Percentiles rank a stretch among this genome's conserved stretches.
phyloP scores from a whole-genome alignment of 2,329 filamentous ascomycete genomes.

The Emericellopsis cladophorae region DNA sequence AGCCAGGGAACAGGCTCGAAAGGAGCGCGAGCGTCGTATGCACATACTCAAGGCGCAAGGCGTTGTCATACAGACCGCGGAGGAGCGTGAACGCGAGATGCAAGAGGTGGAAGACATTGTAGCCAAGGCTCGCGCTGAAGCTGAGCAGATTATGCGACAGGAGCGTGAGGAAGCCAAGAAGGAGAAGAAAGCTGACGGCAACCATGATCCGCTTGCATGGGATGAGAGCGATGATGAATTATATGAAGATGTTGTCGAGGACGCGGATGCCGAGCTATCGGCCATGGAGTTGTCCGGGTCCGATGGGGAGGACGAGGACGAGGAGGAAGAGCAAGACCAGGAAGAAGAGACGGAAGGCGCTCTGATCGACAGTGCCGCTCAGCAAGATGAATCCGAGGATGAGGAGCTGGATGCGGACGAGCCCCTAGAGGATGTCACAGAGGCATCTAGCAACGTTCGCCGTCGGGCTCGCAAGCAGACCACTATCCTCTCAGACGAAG shows the following conservation, averaged over 20 bases:
- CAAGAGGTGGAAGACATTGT: slow-evolving; percentile 80
- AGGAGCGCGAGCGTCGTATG: slow-evolving; percentile 65
- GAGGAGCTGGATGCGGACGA: slow-evolving; percentile 9
- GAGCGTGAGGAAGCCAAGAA: slow-evolving; percentile 66
- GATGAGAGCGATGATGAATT: slow-evolving; percentile 45
- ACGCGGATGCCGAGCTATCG: slow-evolving; percentile 23
- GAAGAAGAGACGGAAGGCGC: slow-evolving; percentile 4
- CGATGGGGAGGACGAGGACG: slow-evolving; percentile 24
- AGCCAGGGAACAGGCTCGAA: slow-evolving; percentile 67
- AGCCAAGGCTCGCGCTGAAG: slow-evolving; percentile 71
- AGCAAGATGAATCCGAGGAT: slow-evolving; percentile 22
- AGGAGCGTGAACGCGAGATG: slow-evolving; percentile 74
- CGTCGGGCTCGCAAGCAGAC: slow-evolving; percentile 35
- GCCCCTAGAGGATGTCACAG: slow-evolving; percentile 16
- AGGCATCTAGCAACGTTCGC: slow-evolving; percentile 13
- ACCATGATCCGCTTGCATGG: slow-evolving; percentile 38
- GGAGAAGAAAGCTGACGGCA: slow-evolving; percentile 27
- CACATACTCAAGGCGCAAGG: slow-evolving; percentile 69
- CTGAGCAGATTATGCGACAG: slow-evolving; percentile 56
- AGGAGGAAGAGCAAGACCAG: slow-evolving; percentile 16
- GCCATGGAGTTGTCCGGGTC: slow-evolving; percentile 31
- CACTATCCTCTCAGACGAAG: slow-evolving; percentile 51
- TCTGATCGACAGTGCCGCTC: slow-evolving; percentile 27
- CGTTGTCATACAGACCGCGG: slow-evolving; percentile 67
- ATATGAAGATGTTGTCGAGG: slow-evolving; percentile 24